Evolutionary conservation across 2,329 filamentous ascomycete genomes (phyloP), one percentile per base, ranked within the genome.

Genomic region (Claviceps monticola): DNA sequence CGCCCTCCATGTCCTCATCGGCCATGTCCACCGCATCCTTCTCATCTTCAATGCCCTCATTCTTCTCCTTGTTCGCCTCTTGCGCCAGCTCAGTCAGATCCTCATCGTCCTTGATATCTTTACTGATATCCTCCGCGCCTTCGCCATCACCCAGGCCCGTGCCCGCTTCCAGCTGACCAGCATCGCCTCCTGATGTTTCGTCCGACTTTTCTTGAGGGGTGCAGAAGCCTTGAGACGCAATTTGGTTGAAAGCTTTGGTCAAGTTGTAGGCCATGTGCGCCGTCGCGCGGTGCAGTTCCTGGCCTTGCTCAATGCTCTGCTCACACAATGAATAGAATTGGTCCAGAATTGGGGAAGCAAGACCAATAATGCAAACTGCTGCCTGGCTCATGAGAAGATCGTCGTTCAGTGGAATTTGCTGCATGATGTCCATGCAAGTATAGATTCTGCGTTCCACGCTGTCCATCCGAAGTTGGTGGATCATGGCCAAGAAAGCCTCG

Each of bases 121-220:
- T 97, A 68, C 90, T 97, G 57, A 98, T 97, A 66, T 98, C 91
- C 64, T 98, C 90, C 4, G 86, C 90, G 17, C 91, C 94, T 66
- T 96, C 87, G 11, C 93, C 94, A 46, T 96, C 93, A 19, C 93
- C 94, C 23, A 98, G 80, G 37, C 93, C 94, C 11, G 90, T 97
- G 16, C 94, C 94, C 39, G 82, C 82, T 67, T 98, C 91, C 34
- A 96, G 74, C 59, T 95, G 86, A 13, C 90, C 87, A 23, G 80
- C 77, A 54, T 86, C 79, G 19, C 79, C 80, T 49, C 79, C 80
- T 49, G 81, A 75, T 52, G 83, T 80, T 48, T 83, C 80, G 42
- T 87, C 79, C 1, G 81, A 82, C 59, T 89, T 84, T 60, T 97
- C 90, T 21, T 85, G 76, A 0, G 93, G 93, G 19, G 83, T 88